Evolutionary conservation across 2,329 filamentous ascomycete species (phyloP).

Genomic region (Blastomyces percursus): DNA sequence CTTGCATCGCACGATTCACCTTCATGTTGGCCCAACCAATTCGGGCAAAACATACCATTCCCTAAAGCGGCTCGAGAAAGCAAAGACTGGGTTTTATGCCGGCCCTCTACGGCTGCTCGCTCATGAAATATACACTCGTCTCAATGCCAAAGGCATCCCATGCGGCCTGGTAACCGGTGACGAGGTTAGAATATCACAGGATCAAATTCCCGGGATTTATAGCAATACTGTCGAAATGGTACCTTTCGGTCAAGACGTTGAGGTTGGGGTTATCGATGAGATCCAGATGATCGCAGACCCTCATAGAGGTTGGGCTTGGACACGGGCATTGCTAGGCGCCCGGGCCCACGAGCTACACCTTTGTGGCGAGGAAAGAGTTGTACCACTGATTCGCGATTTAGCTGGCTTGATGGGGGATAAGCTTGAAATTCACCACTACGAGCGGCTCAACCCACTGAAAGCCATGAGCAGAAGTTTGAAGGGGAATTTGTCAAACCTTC

Average conservation of each 20-base stretch:
- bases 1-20: conserved; percentile 70
- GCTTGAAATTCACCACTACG: conserved; percentile 68
- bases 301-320: conserved; percentile 89
- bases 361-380: conserved; percentile 77
- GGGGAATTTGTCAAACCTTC: conserved; percentile 53
- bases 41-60: conserved; percentile 97
- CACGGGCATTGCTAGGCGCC: conserved; percentile 74
- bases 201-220: conserved; percentile 47
- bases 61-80: conserved; percentile 68
- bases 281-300: conserved; percentile 88
- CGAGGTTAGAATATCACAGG: conserved; percentile 61
- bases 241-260: conserved; percentile 48
- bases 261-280: conserved; percentile 94
- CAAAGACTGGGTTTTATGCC: conserved; percentile 71
- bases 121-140: conserved; percentile 86
- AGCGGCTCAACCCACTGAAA: conserved; percentile 68
- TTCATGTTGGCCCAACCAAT: conserved; percentile 95
- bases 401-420: conserved; percentile 72
- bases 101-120: conserved; percentile 81
- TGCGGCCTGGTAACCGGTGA: conserved; percentile 86
- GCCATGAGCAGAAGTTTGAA: conserved; percentile 53
- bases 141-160: conserved; percentile 62
- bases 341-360: conserved; percentile 83
- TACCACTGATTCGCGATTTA: conserved; percentile 65
- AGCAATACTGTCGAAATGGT: conserved; percentile 96